Evolutionary conservation across 208 protist species (phyloP), one percentile per base, ranked within the genome.

Genomic region (Leptomonas seymouri): DNA sequence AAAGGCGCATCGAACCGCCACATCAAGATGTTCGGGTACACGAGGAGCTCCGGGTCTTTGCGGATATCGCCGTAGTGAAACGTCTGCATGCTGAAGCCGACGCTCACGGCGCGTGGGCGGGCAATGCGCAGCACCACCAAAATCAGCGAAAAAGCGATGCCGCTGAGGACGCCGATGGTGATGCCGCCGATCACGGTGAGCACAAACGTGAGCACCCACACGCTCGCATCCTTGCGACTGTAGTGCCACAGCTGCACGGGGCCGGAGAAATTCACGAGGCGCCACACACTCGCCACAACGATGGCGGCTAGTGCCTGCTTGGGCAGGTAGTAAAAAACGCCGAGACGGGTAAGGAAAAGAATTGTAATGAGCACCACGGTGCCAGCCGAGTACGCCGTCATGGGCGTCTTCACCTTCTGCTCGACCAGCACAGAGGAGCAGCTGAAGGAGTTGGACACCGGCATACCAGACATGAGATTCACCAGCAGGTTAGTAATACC

Each of bases 1-100:
- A 88, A 69, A 18, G 82, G 82, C 44, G 82, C 82, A 46, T 88
- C 82, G 48, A 88, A 88, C 55, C 79, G 79, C 82, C 82, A 88
- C 58, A 88, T 59, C 16, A 88, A 76, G 16, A 88, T 81, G 48
- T 83, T 79, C n/a, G 82, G 82, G 65, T 88, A 85, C 30, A 88
- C 82, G 14, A 88, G 80, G 57, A 85, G 76, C 76, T 88, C 78
- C 20, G 76, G 72, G 27, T 88, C 82, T 51, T 88, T 80, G 54
- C 73, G 63, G 46, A 87, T 71, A 56, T 87, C 79, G 34, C 78
- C 82, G 60, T 82, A 87, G 59, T 59, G 74, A 39, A 79, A 79
- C 1, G 73, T 87, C 42, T 65, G 67, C 69, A 81, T 75, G 76
- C 79, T 83, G 63, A 88, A 88, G 44, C 82, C 82, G 20, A 88